Conservation (phyloP, 2,329 filamentous ascomycete species). For the Immersiporthe knoxdaviesiana region DNA sequence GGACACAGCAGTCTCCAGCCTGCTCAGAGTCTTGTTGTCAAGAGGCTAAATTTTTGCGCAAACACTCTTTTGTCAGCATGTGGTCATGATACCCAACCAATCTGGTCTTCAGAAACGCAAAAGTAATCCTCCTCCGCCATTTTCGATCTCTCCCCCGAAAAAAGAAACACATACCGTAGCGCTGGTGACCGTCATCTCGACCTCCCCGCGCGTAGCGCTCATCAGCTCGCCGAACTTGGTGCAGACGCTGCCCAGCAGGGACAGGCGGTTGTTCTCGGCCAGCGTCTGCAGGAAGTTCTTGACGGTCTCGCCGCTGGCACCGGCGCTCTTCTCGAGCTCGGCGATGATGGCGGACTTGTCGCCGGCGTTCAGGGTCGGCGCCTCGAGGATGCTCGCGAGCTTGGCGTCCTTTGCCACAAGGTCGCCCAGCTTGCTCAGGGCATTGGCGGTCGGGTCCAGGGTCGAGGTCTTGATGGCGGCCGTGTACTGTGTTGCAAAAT, state of each 20-base stretch:
- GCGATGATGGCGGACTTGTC: constrained; percentile 87
- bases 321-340: constrained; percentile 85
- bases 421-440: constrained; percentile 70
- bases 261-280: constrained; percentile 94
- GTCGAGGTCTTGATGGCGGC: constrained; percentile 85
- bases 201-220: constrained; percentile 86
- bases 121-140: constrained; percentile 6
- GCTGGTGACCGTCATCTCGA: constrained; percentile 90
- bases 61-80: constrained; percentile 34
- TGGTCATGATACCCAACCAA: constrained; percentile 15
- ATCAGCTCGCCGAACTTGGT: constrained; percentile 89
- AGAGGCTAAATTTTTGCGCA: constrained; percentile 62
- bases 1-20: constrained; percentile 83
- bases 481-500: constrained; percentile 75
- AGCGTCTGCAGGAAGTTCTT: constrained; percentile 93
- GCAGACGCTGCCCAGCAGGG: constrained; percentile 77
- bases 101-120: constrained; percentile 1
- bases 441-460: constrained; percentile 84
- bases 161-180: constrained; percentile 69
- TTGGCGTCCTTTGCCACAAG: constrained; percentile 83
- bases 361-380: constrained; percentile 74
- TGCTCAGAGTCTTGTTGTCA: constrained; percentile 81
- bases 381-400: constrained; percentile 73
- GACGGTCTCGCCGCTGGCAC: constrained; percentile 75
- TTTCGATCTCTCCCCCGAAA: background rate